Evolutionary conservation across 768 basidiomycete species (phyloP).

Genomic region (Amanita brunnescens): DNA sequence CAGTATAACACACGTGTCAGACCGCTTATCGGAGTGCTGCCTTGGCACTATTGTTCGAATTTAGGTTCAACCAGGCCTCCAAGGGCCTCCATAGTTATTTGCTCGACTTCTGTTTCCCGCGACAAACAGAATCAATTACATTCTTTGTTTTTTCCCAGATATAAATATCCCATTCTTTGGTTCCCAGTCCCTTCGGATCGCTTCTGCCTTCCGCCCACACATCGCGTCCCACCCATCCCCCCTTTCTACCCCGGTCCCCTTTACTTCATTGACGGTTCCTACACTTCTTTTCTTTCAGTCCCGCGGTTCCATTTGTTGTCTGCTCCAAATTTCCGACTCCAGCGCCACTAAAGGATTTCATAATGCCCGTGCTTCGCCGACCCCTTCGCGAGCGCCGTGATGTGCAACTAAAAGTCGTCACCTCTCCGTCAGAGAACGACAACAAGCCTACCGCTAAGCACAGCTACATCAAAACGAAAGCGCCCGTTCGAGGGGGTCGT

Average conservation of each 20-base stretch:
- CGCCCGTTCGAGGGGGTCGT: slow-evolving; percentile 6
- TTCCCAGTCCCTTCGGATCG: neutral
- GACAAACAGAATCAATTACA: neutral
- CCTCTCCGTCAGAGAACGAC: slow-evolving; percentile 9
- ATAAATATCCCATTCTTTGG: neutral
- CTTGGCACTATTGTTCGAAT: neutral
- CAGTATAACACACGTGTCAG: neutral
- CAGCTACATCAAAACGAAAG: slow-evolving; percentile 3
- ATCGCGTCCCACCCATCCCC: neutral
- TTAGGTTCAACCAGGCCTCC: neutral
- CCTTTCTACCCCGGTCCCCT: neutral
- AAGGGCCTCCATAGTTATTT: neutral
- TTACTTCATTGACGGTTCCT: neutral
- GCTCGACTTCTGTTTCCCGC: neutral
- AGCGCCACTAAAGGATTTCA: neutral
- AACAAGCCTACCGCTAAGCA: slow-evolving; percentile 2
- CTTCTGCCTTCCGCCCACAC: slow-evolving; percentile 1
- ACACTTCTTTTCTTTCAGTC: neutral
- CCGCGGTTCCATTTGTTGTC: neutral
- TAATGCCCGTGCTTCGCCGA: slow-evolving; percentile 15
- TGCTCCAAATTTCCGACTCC: neutral
- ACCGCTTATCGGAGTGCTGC: neutral
- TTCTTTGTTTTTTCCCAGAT: neutral
- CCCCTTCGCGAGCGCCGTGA: slow-evolving; percentile 20
- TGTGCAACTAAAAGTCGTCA: slow-evolving; percentile 14